A percentile compares a stretch with the other conserved stretches of the same genome.
These are phyloP conservation scores for Cladobotryum protrusum DNA, from an alignment of 2,329 filamentous ascomycete genomes.

Conservation along the genomic window DNA sequence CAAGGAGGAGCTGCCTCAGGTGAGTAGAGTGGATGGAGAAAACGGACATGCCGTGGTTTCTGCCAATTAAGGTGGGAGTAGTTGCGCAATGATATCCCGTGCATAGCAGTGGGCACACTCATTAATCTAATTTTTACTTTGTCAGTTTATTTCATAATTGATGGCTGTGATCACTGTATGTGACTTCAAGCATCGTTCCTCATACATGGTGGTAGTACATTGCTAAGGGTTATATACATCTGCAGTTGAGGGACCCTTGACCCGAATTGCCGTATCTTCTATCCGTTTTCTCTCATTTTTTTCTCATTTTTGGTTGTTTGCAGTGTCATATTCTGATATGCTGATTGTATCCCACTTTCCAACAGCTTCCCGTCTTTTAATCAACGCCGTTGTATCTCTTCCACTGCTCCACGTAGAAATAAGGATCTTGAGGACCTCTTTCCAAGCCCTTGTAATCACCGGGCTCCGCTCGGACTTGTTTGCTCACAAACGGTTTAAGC, in stretches of 20 bases:
- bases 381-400: slow-evolving; percentile 61
- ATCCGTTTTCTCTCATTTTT: background rate
- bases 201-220: slow-evolving; percentile 26
- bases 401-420: slow-evolving; percentile 58
- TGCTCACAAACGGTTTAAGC: slow-evolving; percentile 75
- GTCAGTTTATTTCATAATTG: background rate
- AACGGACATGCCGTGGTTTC: background rate
- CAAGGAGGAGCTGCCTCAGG: slow-evolving; percentile 34
- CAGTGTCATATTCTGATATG: slow-evolving; percentile 5
- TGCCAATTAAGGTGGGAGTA: background rate
- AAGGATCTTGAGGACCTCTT: slow-evolving; percentile 53
- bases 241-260: slow-evolving; percentile 16
- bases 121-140: slow-evolving; percentile 7
- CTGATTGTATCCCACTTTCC: background rate
- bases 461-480: slow-evolving; percentile 45
- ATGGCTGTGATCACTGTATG: background rate
- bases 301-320: background rate
- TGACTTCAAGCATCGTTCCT: slow-evolving; percentile 11
- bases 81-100: slow-evolving; percentile 11
- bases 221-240: slow-evolving; percentile 25
- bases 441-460: slow-evolving; percentile 50
- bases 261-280: background rate
- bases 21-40: slow-evolving; percentile 12
- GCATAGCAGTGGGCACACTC: slow-evolving; percentile 6
- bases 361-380: slow-evolving; percentile 25